Evolutionary conservation across 2,329 filamentous ascomycete species (phyloP).

Genomic region (Talaromyces funiculosus): DNA sequence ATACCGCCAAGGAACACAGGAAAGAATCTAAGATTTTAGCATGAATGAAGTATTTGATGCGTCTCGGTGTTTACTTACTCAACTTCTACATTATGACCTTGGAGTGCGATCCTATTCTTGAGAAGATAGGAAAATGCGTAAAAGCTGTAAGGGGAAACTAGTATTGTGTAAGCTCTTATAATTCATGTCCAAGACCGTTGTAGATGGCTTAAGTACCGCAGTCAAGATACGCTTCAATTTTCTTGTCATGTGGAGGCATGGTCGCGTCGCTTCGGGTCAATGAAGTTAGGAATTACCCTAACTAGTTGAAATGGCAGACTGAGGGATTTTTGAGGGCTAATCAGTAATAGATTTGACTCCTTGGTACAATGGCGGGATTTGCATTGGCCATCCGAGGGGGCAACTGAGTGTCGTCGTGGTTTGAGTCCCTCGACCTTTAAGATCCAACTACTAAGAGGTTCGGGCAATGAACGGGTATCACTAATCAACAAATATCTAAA

Average conservation of each 20-base stretch:
- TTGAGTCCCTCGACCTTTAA: too few species aligned
- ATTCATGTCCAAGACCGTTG: background rate
- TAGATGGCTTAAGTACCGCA: background rate
- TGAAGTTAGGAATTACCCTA: background rate
- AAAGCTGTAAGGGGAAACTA: background rate
- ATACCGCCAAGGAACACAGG: background rate
- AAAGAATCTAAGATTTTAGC: background rate
- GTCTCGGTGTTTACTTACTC: background rate
- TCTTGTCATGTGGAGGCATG: background rate
- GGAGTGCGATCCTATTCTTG: background rate
- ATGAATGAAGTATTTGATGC: background rate
- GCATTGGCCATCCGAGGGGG: background rate
- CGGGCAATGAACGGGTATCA: background rate
- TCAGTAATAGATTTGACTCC: background rate
- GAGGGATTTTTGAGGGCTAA: too few species aligned
- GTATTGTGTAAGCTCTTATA: background rate
- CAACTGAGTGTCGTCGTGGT: background rate
- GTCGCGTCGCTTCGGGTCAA: background rate
- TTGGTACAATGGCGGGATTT: background rate
- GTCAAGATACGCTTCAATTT: background rate
- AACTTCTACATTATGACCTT: background rate
- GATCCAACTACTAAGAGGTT: background rate
- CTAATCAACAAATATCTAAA: background rate
- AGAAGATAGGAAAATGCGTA: background rate
- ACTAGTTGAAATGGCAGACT: background rate